A percentile compares a stretch with the other conserved stretches of the same genome.
These are phyloP conservation scores for Xylona heveae DNA, from an alignment of 495 filamentous ascomycete species.

Conservation along the genomic window DNA sequence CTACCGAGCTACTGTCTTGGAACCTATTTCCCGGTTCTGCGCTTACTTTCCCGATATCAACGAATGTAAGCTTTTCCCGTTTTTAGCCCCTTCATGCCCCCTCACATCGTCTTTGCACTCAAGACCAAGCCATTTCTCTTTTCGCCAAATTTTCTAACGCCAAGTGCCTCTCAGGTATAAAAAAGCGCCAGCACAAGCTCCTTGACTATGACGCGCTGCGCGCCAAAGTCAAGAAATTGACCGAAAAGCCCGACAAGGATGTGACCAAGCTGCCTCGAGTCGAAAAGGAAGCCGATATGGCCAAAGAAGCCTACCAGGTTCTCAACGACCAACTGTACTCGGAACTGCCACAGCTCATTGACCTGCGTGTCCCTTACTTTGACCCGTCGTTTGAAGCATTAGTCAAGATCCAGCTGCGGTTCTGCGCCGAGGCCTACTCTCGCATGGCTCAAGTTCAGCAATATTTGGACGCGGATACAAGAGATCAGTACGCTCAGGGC, in stretches of 20 bases:
- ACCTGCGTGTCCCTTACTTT: slow-evolving; percentile 87
- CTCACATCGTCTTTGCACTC: neutral
- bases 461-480: slow-evolving; percentile 88
- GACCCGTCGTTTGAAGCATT: slow-evolving; percentile 93
- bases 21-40: slow-evolving; percentile 88
- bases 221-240: slow-evolving; percentile 86
- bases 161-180: slow-evolving; percentile 41
- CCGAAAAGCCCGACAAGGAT: slow-evolving; percentile 97
- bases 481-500: slow-evolving; percentile 89
- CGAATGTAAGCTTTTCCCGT: slow-evolving; percentile 40
- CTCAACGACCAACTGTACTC: slow-evolving; percentile 86
- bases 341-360: slow-evolving; percentile 93
- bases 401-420: slow-evolving; percentile 94
- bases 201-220: slow-evolving; percentile 94
- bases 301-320: slow-evolving; percentile 80
- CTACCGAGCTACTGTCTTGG: slow-evolving; percentile 81
- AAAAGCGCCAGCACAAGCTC: slow-evolving; percentile 93
- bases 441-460: slow-evolving; percentile 98
- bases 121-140: slow-evolving; percentile 1
- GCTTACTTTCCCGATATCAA: slow-evolving; percentile 98
- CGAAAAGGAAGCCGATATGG: slow-evolving; percentile 86
- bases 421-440: slow-evolving; percentile 92
- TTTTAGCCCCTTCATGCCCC: slow-evolving; percentile 1
- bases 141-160: slow-evolving; percentile 1
- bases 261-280: slow-evolving; percentile 80